A percentile compares a stretch with the other conserved stretches of the same genome.
These are phyloP conservation scores for Typha latifolia DNA, from an alignment of 176 grass and related monocot genomes.

Conservation along the genomic window DNA sequence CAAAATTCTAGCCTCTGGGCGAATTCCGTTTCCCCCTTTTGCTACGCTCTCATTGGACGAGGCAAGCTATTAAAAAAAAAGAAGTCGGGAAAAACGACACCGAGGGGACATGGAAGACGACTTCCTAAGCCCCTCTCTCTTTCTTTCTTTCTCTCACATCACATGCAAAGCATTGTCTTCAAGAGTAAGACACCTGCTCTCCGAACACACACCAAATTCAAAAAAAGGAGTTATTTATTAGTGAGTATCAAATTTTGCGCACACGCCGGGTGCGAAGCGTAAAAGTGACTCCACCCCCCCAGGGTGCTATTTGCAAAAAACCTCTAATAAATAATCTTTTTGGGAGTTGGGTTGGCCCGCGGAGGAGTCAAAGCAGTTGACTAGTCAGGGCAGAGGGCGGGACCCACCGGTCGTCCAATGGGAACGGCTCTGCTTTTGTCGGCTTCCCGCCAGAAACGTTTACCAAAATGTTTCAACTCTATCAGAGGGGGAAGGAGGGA, in stretches of 20 bases:
- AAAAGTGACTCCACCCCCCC: neutral
- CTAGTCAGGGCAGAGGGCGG: neutral
- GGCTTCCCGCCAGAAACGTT: slow-evolving; percentile 29
- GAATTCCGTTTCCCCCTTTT: slow-evolving; percentile 30
- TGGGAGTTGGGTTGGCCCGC: slow-evolving; percentile 17
- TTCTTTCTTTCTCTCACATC: slow-evolving; percentile 5
- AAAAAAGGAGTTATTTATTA: slow-evolving; percentile 9
- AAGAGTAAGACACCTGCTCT: slow-evolving; percentile 14
- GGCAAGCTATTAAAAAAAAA: slow-evolving; percentile 25
- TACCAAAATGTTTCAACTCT: slow-evolving; percentile 19
- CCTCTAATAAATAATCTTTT: neutral
- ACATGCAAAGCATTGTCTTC: slow-evolving; percentile 24
- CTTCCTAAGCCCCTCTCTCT: neutral
- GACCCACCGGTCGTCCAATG: slow-evolving; percentile 15
- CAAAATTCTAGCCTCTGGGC: slow-evolving; percentile 25
- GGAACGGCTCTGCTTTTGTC: slow-evolving; percentile 42
- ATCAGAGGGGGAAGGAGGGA: slow-evolving; percentile 1
- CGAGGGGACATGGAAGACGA: neutral
- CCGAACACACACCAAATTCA: slow-evolving; percentile 14
- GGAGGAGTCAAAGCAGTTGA: slow-evolving; percentile 27
- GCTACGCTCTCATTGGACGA: slow-evolving; percentile 6
- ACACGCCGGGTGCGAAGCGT: neutral
- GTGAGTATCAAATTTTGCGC: no score
- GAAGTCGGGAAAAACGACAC: slow-evolving; percentile 2
- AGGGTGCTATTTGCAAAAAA: neutral